phyloP scores from a whole-genome alignment of 2,329 filamentous ascomycete genomes.

The Fusarium papillatum region DNA sequence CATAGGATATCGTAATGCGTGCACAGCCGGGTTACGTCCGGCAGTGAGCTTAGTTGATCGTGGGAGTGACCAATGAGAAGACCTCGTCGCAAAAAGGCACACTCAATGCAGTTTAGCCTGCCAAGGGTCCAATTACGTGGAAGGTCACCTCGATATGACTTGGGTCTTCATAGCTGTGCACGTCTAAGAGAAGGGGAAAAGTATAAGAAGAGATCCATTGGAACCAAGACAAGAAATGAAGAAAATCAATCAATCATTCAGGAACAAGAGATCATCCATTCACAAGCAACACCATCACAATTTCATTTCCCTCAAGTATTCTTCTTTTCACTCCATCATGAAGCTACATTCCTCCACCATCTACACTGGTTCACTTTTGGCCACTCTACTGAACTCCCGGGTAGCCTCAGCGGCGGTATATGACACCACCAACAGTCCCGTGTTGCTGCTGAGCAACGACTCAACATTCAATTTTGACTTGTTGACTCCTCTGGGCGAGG shows the following conservation, averaged over 20 bases:
- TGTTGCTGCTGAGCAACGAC: neutral
- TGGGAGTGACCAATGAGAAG: neutral
- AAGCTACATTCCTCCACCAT: neutral
- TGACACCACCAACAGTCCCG: neutral
- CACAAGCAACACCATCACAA: neutral
- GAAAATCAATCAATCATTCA: neutral
- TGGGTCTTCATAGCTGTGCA: neutral
- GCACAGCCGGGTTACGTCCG: neutral
- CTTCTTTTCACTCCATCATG: neutral
- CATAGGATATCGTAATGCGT: neutral
- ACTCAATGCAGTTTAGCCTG: neutral
- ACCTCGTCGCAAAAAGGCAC: neutral
- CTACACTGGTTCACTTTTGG: neutral
- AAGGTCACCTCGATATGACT: neutral
- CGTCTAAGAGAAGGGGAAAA: neutral
- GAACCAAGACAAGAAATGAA: no score
- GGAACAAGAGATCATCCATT: neutral
- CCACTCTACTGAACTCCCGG: neutral
- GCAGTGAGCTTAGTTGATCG: neutral
- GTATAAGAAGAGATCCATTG: neutral
- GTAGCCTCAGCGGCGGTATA: neutral
- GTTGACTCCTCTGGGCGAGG: neutral
- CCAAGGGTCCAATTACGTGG: neutral
- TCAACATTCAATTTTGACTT: neutral
- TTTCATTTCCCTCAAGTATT: neutral